Conservation (phyloP, 2,329 filamentous ascomycete species). For the Neofusicoccum cordaticola region DNA sequence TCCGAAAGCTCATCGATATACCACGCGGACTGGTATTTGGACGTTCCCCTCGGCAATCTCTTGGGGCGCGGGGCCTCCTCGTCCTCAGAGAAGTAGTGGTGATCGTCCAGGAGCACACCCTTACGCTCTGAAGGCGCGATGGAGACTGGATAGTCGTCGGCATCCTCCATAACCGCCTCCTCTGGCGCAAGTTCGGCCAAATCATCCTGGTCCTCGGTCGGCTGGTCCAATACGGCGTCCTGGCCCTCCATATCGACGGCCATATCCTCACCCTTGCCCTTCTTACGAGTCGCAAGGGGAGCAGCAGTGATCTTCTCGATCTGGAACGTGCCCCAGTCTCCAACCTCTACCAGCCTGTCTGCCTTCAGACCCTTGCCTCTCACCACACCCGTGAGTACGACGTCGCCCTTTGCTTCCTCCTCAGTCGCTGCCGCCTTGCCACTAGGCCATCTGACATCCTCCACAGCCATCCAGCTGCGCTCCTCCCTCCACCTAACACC, state of each 20-base stretch:
- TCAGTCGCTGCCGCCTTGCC: conserved; percentile 42
- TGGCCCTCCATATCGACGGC: conserved; percentile 58
- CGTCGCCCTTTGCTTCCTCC: conserved; percentile 53
- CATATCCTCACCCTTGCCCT: conserved; percentile 64
- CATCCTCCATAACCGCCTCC: conserved; percentile 73
- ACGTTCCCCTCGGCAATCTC: conserved; percentile 84
- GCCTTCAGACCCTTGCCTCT: conserved; percentile 84
- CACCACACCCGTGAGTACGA: conserved; percentile 78
- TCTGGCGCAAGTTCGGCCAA: conserved; percentile 82
- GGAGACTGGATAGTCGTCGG: conserved; percentile 48
- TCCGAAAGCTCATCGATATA: conserved; percentile 79
- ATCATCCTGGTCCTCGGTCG: conserved; percentile 78
- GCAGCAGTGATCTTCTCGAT: conserved; percentile 84
- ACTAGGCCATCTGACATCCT: conserved; percentile 71
- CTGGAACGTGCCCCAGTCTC: conserved; percentile 92
- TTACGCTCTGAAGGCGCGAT: conserved; percentile 57
- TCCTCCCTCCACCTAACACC: conserved; percentile 95
- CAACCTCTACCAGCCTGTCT: conserved; percentile 84
- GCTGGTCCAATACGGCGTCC: conserved; percentile 62
- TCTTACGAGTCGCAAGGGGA: conserved; percentile 58
- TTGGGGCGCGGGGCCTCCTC: conserved; percentile 62
- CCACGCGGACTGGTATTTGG: conserved; percentile 92
- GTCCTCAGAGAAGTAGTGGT: conserved; percentile 89
- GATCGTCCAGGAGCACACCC: conserved; percentile 90
- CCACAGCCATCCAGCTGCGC: conserved; percentile 90